These are phyloP conservation scores for Quercus engelmannii DNA, from an alignment of 306 rosid genomes.

Conservation along the genomic window DNA sequence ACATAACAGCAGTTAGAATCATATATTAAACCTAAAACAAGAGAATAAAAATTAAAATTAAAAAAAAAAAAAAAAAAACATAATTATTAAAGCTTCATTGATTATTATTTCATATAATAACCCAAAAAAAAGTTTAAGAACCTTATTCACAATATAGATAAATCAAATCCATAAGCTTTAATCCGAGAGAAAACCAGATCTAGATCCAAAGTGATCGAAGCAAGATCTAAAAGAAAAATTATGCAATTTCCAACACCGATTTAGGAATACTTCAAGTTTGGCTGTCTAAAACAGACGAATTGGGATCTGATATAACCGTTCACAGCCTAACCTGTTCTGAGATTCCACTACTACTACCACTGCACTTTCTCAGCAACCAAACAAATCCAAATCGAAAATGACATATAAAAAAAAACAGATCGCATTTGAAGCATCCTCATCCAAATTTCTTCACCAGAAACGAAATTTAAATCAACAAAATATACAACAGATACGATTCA, in stretches of 20 bases:
- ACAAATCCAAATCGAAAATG: neutral
- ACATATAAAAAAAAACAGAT: neutral
- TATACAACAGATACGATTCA: neutral
- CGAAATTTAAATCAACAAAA: neutral
- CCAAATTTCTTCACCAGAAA: neutral
- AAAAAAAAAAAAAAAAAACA: no score
- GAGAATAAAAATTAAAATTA: no score
- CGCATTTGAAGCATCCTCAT: neutral
- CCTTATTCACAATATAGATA: neutral
- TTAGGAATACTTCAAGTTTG: neutral
- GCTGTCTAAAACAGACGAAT: neutral
- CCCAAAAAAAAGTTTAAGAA: neutral
- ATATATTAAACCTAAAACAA: no score
- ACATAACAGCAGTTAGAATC: no score
- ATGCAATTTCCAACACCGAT: neutral
- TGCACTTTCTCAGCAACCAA: neutral
- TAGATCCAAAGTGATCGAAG: neutral
- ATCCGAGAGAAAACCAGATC: slow-evolving; percentile 12
- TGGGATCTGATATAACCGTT: neutral
- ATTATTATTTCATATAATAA: neutral
- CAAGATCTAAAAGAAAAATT: no score
- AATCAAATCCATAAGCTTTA: neutral
- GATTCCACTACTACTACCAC: neutral
- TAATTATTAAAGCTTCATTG: neutral
- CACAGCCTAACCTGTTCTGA: neutral